Percentiles rank a stretch among this genome's conserved stretches.
phyloP scores from a whole-genome alignment of 2,329 filamentous ascomycete species.

The Sporothrix curviconia region DNA sequence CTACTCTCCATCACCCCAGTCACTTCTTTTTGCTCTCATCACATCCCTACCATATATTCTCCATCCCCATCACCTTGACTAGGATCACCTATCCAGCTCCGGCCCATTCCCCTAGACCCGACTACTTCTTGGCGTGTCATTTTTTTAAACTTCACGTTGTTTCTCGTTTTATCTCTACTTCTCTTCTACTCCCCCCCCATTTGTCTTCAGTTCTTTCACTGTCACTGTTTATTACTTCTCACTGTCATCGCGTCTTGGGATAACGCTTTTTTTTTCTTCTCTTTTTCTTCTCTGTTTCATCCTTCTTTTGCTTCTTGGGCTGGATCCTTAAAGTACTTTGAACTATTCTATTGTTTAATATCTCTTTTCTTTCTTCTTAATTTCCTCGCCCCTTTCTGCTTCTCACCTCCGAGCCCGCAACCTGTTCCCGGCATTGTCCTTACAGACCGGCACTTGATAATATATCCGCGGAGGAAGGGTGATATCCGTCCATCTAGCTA shows the following conservation, averaged over 20 bases:
- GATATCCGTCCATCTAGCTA: neutral
- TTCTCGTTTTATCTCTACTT: neutral
- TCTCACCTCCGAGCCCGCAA: no score
- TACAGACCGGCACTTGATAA: constrained; percentile 7
- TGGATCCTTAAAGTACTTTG: neutral
- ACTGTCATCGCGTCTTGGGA: no score
- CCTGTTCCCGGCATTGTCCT: neutral
- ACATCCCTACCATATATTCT: neutral
- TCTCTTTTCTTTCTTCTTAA: neutral
- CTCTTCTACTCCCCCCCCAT: no score
- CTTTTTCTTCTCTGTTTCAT: neutral
- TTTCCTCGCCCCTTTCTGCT: neutral
- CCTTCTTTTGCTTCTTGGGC: neutral
- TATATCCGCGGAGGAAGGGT: neutral
- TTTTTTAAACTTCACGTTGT: neutral
- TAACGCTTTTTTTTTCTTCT: neutral
- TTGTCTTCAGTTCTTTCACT: neutral
- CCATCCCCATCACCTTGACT: neutral
- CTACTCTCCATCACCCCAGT: constrained; percentile 3
- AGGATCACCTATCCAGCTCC: no score
- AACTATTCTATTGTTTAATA: constrained; percentile 2
- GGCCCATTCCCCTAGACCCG: neutral
- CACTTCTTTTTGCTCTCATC: neutral
- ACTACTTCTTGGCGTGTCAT: neutral
- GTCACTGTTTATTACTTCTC: no score